Conservation (phyloP, 2,329 filamentous ascomycete species). For the Geosmithia morbida region DNA sequence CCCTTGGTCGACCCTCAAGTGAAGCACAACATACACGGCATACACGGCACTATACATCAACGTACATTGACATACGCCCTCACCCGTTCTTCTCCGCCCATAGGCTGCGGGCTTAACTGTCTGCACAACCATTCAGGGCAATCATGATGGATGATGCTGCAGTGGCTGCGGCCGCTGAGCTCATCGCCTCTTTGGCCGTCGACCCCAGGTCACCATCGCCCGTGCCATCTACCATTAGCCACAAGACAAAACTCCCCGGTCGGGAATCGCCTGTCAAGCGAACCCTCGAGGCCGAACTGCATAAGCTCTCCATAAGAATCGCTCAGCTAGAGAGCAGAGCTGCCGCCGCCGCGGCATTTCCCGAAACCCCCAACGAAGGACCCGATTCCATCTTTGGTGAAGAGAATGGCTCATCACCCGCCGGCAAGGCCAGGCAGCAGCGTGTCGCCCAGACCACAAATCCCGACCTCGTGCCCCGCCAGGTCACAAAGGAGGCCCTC, state of each 20-base stretch:
- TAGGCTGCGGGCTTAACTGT: background rate
- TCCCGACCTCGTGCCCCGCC: slow-evolving; percentile 21
- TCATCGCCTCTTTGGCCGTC: slow-evolving; percentile 36
- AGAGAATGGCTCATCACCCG: slow-evolving; percentile 30
- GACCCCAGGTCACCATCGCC: slow-evolving; percentile 23
- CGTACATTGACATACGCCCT: too few relatives aligned
- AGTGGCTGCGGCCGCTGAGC: slow-evolving; percentile 36
- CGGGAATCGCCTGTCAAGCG: slow-evolving; percentile 61
- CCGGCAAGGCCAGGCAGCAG: slow-evolving; percentile 3
- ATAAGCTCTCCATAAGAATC: slow-evolving; percentile 62
- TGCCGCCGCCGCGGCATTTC: slow-evolving; percentile 46
- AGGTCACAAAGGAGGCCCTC: slow-evolving; percentile 69
- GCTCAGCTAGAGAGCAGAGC: slow-evolving; percentile 73
- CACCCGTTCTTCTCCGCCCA: background rate
- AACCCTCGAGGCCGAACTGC: slow-evolving; percentile 69
- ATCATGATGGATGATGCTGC: slow-evolving; percentile 41
- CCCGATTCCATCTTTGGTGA: slow-evolving; percentile 49
- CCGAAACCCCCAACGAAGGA: slow-evolving; percentile 70
- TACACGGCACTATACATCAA: too few relatives aligned
- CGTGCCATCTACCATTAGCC: slow-evolving; percentile 24
- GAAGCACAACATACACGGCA: background rate
- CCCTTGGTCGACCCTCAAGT: too few relatives aligned
- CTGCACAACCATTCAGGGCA: slow-evolving; percentile 3
- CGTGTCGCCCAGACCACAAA: slow-evolving; percentile 10
- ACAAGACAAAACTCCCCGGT: slow-evolving; percentile 60